phyloP scores from a whole-genome alignment of 768 basidiomycete genomes.

The Rhodotorula diobovata region DNA sequence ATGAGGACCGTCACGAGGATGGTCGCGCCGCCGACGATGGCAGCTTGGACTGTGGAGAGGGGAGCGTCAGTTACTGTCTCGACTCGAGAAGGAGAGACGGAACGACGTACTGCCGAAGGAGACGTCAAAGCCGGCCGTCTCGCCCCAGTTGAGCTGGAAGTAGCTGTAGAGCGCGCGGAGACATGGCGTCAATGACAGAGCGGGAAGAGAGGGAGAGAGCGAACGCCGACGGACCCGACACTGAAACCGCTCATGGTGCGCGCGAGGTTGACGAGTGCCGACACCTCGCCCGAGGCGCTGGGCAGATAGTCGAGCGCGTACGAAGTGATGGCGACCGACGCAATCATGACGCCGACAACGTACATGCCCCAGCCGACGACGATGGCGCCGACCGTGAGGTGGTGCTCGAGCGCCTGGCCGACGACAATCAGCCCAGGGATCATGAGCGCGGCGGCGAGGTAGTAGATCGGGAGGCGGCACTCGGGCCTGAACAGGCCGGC shows the following conservation, averaged over 20 bases:
- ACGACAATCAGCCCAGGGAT: slow-evolving; percentile 33
- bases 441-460: slow-evolving; percentile 23
- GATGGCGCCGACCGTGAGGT: slow-evolving; percentile 17
- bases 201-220: not conserved
- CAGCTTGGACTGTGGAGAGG: slow-evolving; percentile 28
- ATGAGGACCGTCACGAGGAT: slow-evolving; percentile 23
- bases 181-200: not conserved
- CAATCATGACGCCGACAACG: slow-evolving; percentile 35
- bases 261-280: slow-evolving; percentile 24
- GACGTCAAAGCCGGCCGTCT: slow-evolving; percentile 24
- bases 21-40: slow-evolving; percentile 31
- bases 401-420: slow-evolving; percentile 24
- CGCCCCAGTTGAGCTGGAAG: slow-evolving; percentile 32
- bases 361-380: slow-evolving; percentile 36
- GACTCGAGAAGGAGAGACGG: not conserved
- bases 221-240: not conserved
- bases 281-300: slow-evolving; percentile 23
- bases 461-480: slow-evolving; percentile 28
- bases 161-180: slow-evolving; percentile 9
- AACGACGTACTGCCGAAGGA: slow-evolving; percentile 32
- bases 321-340: slow-evolving; percentile 30
- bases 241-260: slow-evolving; percentile 19
- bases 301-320: slow-evolving; percentile 37
- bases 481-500: slow-evolving; percentile 32
- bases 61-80: not conserved